phyloP scores from a whole-genome alignment of 768 basidiomycete species.

The Lactifluus subvellereus region DNA sequence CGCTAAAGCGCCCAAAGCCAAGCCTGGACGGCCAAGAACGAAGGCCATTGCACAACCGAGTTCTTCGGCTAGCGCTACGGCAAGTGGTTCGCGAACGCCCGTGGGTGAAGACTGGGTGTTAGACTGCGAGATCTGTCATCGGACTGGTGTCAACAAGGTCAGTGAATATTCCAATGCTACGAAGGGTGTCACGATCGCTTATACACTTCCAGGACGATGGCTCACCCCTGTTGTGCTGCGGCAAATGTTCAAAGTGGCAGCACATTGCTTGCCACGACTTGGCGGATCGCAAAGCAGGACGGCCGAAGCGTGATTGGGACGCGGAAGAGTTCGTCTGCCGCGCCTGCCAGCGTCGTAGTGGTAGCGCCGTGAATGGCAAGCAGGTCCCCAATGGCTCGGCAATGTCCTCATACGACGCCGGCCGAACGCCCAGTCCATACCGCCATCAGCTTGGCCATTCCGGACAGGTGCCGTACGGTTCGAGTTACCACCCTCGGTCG shows the following conservation, averaged over 20 bases:
- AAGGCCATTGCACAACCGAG: constrained; percentile 25
- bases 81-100: constrained; percentile 48
- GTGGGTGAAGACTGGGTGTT: constrained; percentile 73
- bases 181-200: constrained; percentile 1
- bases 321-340: constrained; percentile 76
- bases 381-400: constrained; percentile 9
- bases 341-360: constrained; percentile 39
- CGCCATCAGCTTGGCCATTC: constrained; percentile 1
- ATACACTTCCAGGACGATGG: constrained; percentile 61
- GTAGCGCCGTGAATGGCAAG: not conserved
- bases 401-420: not conserved
- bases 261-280: constrained; percentile 82
- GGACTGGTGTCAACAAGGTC: constrained; percentile 68
- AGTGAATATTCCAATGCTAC: constrained; percentile 27
- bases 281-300: constrained; percentile 58
- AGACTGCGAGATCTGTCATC: constrained; percentile 81
- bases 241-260: constrained; percentile 80
- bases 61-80: constrained; percentile 27
- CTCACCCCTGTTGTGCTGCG: constrained; percentile 74
- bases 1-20: constrained; percentile 4
- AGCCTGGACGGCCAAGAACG: constrained; percentile 11
- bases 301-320: constrained; percentile 75
- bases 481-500: not conserved
- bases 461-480: constrained; percentile 13
- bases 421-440: constrained; percentile 16